Evolutionary conservation across 192 early-diverging fungal species (phyloP).

Genomic region (Linnemannia schmuckeri): DNA sequence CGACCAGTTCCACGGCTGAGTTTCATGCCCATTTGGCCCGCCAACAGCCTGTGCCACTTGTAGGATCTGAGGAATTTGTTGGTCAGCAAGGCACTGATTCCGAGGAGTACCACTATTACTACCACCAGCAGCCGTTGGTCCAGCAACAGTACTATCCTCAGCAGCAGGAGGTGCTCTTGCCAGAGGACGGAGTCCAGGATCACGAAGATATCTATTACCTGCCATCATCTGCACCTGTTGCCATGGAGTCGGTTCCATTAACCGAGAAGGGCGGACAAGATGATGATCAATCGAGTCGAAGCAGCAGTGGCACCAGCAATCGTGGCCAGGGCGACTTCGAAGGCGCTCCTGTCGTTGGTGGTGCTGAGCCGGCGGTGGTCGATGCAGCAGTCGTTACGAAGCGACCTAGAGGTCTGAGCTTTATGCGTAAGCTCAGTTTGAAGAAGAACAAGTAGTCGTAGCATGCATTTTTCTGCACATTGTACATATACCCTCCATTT

Average conservation of each 20-base stretch:
- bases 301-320: neutral
- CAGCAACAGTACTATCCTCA: conserved; percentile 6
- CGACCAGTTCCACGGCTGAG: conserved; percentile 20
- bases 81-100: neutral
- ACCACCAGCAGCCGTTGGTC: neutral
- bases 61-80: neutral
- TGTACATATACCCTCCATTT: conserved; percentile 14
- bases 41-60: neutral
- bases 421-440: conserved; percentile 34
- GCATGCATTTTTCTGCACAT: neutral
- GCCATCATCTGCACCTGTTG: neutral
- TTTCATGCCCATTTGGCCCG: conserved; percentile 11
- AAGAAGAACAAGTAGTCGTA: conserved; percentile 25
- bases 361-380: neutral
- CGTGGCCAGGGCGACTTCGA: neutral
- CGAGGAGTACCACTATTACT: neutral
- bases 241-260: neutral
- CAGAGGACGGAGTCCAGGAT: neutral
- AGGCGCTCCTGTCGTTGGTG: neutral
- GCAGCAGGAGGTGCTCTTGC: conserved; percentile 10
- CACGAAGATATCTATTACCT: neutral
- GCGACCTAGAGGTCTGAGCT: conserved; percentile 17
- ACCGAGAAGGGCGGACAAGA: neutral
- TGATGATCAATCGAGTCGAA: neutral
- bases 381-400: neutral